A percentile compares a stretch with the other conserved stretches of the same genome.
Evolutionary conservation across 78 protist genomes (phyloP).

Genomic region (Dictyostelium capitatum): DNA sequence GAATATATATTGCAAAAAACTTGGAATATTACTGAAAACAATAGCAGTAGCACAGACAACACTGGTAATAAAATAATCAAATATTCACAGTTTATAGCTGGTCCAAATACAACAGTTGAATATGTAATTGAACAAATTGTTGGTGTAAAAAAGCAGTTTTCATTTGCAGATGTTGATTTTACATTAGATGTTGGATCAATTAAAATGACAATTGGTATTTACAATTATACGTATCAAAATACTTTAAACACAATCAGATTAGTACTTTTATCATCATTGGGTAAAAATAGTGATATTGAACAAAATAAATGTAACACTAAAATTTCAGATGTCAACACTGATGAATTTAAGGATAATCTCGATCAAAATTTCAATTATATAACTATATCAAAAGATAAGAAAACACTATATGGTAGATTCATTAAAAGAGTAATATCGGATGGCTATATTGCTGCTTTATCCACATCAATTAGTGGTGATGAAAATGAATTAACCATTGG

Average conservation of each 20-base stretch:
- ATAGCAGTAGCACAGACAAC: not conserved
- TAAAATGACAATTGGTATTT: not conserved
- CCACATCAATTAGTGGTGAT: not conserved
- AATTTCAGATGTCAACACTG: not conserved
- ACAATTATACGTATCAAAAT: not conserved
- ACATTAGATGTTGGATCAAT: not conserved
- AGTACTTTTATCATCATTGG: not conserved
- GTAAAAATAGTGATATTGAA: not conserved
- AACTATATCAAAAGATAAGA: not conserved
- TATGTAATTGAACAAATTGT: not conserved
- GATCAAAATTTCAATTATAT: not conserved
- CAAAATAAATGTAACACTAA: not conserved
- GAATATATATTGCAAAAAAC: not conserved
- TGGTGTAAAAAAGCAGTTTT: not conserved
- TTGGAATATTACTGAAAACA: not conserved
- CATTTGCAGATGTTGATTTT: slow-evolving; percentile 9
- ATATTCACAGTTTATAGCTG: not conserved
- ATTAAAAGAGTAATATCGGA: not conserved
- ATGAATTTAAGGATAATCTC: not conserved
- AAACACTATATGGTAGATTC: slow-evolving; percentile 4
- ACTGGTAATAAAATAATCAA: not conserved
- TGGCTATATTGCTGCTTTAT: not conserved
- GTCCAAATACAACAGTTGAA: not conserved
- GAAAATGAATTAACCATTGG: not conserved
- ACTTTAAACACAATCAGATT: not conserved